Evolutionary conservation across 495 filamentous ascomycete species (phyloP).

Genomic region (Penicillium argentinense): DNA sequence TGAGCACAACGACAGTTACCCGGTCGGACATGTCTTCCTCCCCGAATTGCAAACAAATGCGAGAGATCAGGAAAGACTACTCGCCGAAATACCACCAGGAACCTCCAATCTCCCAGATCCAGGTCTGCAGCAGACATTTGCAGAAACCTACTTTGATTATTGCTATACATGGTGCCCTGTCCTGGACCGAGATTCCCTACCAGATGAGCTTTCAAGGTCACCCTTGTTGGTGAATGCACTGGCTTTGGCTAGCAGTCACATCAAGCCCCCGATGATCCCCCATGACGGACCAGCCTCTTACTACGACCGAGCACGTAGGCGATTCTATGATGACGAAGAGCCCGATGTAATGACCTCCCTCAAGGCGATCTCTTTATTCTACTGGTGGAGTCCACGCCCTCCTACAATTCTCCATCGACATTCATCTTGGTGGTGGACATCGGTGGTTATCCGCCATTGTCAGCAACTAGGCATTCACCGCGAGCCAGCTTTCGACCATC

Average conservation of each 20-base stretch:
- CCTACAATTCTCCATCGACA: conserved; percentile 31
- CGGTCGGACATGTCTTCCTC: conserved; percentile 15
- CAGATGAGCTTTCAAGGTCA: conserved; percentile 25
- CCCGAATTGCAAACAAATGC: conserved; percentile 25
- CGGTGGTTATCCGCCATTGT: conserved; percentile 35
- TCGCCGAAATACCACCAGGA: conserved; percentile 14
- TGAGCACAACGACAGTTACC: conserved; percentile 23
- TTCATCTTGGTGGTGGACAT: conserved; percentile 43
- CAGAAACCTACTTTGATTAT: conserved; percentile 35
- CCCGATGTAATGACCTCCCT: conserved; percentile 26
- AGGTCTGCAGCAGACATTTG: conserved; percentile 34
- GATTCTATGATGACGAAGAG: conserved; percentile 37
- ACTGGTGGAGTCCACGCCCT: conserved; percentile 40
- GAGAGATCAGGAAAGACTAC: conserved; percentile 21
- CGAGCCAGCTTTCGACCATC: conserved; percentile 15
- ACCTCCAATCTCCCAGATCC: conserved; percentile 22
- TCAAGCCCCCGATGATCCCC: conserved; percentile 33
- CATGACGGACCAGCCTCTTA: conserved; percentile 34
- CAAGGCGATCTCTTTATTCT: conserved; percentile 34
- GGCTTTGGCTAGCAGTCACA: conserved; percentile 30
- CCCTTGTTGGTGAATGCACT: conserved; percentile 37
- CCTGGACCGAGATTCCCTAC: conserved; percentile 24
- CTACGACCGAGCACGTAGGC: conserved; percentile 27
- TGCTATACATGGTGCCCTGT: conserved; percentile 39
- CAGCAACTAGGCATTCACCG: conserved; percentile 37